Evolutionary conservation across 306 rosid species (phyloP).

Genomic region (Canavalia ensiformis): DNA sequence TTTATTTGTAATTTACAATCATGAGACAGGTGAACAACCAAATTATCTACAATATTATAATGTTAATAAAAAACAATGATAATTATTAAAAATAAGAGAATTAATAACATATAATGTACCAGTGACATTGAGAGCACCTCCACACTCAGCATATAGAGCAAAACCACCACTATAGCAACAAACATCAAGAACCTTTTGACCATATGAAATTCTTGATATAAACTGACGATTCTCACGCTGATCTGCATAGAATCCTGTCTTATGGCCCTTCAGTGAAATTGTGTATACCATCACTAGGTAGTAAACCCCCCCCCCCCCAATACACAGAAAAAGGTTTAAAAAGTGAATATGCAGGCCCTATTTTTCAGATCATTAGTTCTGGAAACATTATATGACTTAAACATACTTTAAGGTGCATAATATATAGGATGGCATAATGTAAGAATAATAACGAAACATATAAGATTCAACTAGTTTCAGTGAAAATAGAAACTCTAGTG

Average conservation of each 20-base stretch:
- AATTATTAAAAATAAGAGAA: not conserved
- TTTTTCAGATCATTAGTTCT: not conserved
- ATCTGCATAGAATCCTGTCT: constrained; percentile 97
- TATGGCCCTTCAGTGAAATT: constrained; percentile 90
- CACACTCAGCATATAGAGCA: constrained; percentile 81
- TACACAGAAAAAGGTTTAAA: not conserved
- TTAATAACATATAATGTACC: constrained; percentile 58
- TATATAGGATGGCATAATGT: constrained; percentile 11
- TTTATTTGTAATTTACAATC: constrained; percentile 39
- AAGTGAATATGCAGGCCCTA: constrained; percentile 12
- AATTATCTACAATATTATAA: constrained; percentile 18
- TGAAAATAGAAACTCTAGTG: constrained; percentile 1
- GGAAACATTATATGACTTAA: constrained; percentile 9
- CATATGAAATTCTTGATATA: constrained; percentile 77
- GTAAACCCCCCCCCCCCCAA: not conserved
- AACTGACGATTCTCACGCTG: constrained; percentile 88
- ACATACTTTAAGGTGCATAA: constrained; percentile 10
- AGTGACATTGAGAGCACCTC: constrained; percentile 84
- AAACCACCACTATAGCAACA: constrained; percentile 97
- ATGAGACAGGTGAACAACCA: constrained; percentile 30
- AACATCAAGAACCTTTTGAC: constrained; percentile 85
- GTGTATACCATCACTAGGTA: constrained; percentile 57
- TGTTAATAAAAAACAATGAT: constrained; percentile 18
- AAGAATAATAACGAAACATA: constrained; percentile 14
- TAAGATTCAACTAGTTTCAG: not conserved